Base-by-base conservation (phyloP, 768 basidiomycete genomes). In the Xanthoconium stramineum region DNA sequence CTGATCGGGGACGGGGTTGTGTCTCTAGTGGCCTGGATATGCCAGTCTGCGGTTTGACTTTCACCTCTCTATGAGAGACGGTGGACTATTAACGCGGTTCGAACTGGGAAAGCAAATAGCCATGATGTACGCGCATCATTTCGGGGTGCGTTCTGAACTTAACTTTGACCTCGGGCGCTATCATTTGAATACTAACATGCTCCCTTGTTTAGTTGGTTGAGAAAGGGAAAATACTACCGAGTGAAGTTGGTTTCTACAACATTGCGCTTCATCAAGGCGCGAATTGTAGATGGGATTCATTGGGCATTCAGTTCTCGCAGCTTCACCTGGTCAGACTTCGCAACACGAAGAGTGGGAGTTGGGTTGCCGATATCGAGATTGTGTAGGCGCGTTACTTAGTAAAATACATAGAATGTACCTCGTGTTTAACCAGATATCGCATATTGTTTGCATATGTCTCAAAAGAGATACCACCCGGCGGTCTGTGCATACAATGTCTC, bases 321-420 rank as follows among this genome's bases (percentile, higher is more conserved):
- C 57, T 63, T 17, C 39, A 51, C 50, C 44, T 62, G 1, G 44
- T 59, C 9, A 20, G 51, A 30, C 3, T 63, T 6, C 47, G 61
- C 13, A 37, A 42, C 2, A 49, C 30, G 11, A 8, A 15, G 5
- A 29, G 17, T 8, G 53, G 50, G 33, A 4, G 5, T 13, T 63
- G 61, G 61, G 19, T 53, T 11, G 57, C 58, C 4, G 61, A 63
- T 5, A 6, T 64, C 14, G 58, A 63, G 5, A 43, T 57, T 13
- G 46, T 55, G 37, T 60, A 54, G 35, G 4, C 24, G 24, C 24
- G 2, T 24, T 24, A 24, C 24, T 2, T 24, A 24, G 24, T 24
- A 24, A 24, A 24, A 24, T 24, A 24, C 24, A 24, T 24, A 24
- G 24, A 24, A 11, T 28, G 9, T 28, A 13, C 42, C 42, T 43